Conservation (phyloP, 1,139 yeast species). For the Saccharomyces hybrid region DNA sequence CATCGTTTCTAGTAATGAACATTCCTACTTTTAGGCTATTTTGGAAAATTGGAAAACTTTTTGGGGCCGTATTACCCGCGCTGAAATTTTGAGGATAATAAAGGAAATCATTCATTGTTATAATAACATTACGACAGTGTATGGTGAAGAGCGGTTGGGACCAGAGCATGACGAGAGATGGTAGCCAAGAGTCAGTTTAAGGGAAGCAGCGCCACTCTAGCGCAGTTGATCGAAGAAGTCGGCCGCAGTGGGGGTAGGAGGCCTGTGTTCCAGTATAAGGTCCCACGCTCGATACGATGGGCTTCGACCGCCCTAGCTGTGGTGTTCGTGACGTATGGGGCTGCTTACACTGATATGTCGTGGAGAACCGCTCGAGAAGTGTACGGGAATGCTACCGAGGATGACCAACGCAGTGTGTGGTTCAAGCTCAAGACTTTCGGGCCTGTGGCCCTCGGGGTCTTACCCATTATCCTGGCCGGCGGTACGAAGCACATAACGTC, state of each 20-base stretch:
- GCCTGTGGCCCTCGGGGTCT: conserved; percentile 19
- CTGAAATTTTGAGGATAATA: not conserved
- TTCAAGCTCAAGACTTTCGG: conserved; percentile 19
- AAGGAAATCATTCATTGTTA: not conserved
- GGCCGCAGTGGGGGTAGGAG: conserved; percentile 14
- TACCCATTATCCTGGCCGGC: conserved; percentile 26
- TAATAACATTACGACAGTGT: not conserved
- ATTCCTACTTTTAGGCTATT: not conserved
- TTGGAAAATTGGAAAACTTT: not conserved
- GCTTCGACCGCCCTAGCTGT: conserved; percentile 25
- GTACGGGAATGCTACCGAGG: conserved; percentile 13
- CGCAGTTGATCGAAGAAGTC: not conserved
- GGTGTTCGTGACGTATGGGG: conserved; percentile 25
- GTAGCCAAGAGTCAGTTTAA: not conserved
- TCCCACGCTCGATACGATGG: conserved; percentile 16
- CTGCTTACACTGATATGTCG: conserved; percentile 27
- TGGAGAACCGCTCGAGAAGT: conserved; percentile 19
- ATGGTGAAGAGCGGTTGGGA: not conserved
- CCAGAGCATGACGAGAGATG: not conserved
- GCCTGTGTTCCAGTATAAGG: conserved; percentile 20
- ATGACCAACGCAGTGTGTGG: conserved; percentile 11
- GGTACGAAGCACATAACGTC: conserved; percentile 23
- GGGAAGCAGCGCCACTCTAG: not conserved
- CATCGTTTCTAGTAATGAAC: not conserved
- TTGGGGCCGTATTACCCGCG: not conserved